A percentile compares a stretch with the other conserved stretches of the same genome.
Evolutionary conservation across 305 asterid species (phyloP).

Genomic region (Plantago coronopus): DNA sequence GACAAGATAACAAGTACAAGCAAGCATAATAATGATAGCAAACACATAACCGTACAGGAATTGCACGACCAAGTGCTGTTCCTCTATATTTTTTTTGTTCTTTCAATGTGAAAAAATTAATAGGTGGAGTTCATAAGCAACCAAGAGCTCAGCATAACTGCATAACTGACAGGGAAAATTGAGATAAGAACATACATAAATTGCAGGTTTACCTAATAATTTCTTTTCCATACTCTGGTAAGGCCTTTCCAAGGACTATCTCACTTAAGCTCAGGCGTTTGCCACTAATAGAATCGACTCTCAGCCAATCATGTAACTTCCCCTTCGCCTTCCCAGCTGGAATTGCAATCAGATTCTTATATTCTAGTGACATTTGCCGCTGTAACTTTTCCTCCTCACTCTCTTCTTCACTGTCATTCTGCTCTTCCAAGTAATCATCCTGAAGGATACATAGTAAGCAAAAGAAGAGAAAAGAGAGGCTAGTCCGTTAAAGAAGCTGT

Average conservation of each 20-base stretch:
- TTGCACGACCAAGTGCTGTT: no score
- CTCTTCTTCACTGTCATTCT: constrained; percentile 1
- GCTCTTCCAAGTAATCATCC: constrained; percentile 35
- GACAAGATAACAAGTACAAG: no score
- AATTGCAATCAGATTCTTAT: constrained; percentile 52
- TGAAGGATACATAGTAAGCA: not conserved
- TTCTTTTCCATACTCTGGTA: constrained; percentile 37
- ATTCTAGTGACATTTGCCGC: constrained; percentile 38
- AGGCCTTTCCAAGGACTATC: constrained; percentile 50
- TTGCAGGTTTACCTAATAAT: constrained; percentile 41
- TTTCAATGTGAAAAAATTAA: no score
- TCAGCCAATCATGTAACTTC: constrained; percentile 50
- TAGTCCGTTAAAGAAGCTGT: no score
- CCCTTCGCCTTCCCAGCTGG: constrained; percentile 74
- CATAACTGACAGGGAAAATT: not conserved
- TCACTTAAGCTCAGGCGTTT: constrained; percentile 77
- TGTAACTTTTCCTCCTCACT: constrained; percentile 36
- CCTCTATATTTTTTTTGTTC: no score
- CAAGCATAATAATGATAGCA: no score
- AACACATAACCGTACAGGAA: no score
- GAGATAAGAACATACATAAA: not conserved
- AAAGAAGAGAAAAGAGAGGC: no score
- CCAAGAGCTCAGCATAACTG: no score
- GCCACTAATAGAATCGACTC: constrained; percentile 42
- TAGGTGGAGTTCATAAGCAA: no score